Percentiles rank a stretch among this genome's conserved stretches.
Evolutionary conservation across 2,329 filamentous ascomycete genomes (phyloP).

Genomic region (Xylaria sp.): DNA sequence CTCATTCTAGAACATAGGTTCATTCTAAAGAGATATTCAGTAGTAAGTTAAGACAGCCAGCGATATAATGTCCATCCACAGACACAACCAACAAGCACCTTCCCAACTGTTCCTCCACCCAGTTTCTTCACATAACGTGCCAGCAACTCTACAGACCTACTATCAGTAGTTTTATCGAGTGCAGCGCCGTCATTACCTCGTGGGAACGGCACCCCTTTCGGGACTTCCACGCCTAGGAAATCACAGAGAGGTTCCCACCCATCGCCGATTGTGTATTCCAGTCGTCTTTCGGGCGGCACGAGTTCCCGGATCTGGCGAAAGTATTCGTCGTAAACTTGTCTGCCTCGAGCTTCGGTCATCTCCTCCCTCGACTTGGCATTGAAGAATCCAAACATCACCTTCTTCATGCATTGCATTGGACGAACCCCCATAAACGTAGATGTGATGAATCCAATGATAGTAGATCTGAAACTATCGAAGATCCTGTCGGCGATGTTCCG

Average conservation of each 20-base stretch:
- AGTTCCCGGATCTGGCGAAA: constrained; percentile 21
- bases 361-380: constrained; percentile 7
- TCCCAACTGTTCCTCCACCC: neutral
- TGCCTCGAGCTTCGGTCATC: neutral
- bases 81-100: neutral
- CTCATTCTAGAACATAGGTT: neutral
- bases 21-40: neutral
- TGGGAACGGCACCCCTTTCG: constrained; percentile 24
- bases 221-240: constrained; percentile 31
- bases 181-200: constrained; percentile 17
- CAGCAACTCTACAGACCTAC: neutral
- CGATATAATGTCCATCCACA: constrained; percentile 18
- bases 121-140: neutral
- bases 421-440: constrained; percentile 18
- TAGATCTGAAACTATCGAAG: neutral
- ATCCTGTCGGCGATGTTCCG: neutral
- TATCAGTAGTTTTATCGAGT: neutral
- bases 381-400: constrained; percentile 28
- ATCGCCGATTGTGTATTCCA: constrained; percentile 32
- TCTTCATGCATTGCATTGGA: constrained; percentile 9
- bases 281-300: constrained; percentile 27
- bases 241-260: constrained; percentile 33
- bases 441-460: constrained; percentile 6
- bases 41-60: constrained; percentile 4
- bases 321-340: constrained; percentile 19